Percentiles rank a stretch among this genome's conserved stretches.
These are phyloP conservation scores for Chlamydomonas schloesseri DNA, from an alignment of 139 green algal genomes.

Conservation along the genomic window DNA sequence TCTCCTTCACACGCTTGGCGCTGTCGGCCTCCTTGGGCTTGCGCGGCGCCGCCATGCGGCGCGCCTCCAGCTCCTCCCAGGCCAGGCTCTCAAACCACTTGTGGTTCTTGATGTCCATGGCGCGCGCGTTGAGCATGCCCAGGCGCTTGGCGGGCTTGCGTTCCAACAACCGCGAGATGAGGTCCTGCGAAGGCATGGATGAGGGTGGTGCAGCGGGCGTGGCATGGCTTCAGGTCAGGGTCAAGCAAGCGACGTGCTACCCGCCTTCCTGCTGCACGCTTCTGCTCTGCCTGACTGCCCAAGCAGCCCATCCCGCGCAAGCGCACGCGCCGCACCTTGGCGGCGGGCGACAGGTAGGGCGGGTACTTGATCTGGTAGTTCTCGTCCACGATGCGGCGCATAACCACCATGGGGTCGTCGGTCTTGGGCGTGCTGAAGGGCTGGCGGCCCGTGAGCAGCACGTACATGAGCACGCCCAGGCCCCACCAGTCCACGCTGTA, in stretches of 20 bases:
- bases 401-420: conserved; percentile 97
- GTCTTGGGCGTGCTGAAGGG: conserved; percentile 93
- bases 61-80: conserved; percentile 88
- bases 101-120: conserved; percentile 92
- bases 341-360: conserved; percentile 85
- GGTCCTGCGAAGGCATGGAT: conserved; percentile 69
- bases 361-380: conserved; percentile 93
- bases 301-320: too few species aligned
- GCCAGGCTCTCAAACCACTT: conserved; percentile 94
- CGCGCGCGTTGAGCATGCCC: conserved; percentile 87
- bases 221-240: too few species aligned
- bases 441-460: conserved; percentile 95
- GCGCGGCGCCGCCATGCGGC: conserved; percentile 70
- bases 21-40: conserved; percentile 82
- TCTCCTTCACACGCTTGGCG: conserved; percentile 85
- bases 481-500: conserved; percentile 96
- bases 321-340: conserved; percentile 82
- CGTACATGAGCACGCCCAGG: conserved; percentile 94
- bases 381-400: conserved; percentile 96
- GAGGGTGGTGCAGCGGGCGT: neutral
- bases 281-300: too few species aligned
- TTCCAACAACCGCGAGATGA: conserved; percentile 90
- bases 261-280: too few species aligned
- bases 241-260: too few species aligned
- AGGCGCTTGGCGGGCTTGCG: conserved; percentile 89